Conservation (phyloP, 345 rosid species). For the Orychophragmus violaceus region DNA sequence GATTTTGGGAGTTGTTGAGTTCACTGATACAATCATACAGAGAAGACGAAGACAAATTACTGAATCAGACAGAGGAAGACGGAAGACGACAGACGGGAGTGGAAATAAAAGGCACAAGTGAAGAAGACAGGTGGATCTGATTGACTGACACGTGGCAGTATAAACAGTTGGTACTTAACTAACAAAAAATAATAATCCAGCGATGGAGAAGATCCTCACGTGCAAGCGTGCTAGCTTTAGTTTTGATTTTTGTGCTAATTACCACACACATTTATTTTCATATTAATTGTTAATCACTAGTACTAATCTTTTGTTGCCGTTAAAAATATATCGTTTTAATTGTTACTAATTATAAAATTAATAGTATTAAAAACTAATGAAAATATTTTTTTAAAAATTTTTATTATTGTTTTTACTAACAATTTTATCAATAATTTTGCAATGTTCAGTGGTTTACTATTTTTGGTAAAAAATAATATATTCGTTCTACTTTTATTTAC, state of each 20-base stretch:
- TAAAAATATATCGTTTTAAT: too few relatives aligned
- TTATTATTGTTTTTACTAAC: too few relatives aligned
- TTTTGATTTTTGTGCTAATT: neutral
- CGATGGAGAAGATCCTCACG: constrained; percentile 25
- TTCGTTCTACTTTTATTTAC: too few relatives aligned
- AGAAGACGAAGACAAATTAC: constrained; percentile 16
- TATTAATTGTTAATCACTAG: neutral
- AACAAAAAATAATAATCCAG: neutral
- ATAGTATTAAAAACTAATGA: too few relatives aligned
- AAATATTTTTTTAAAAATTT: too few relatives aligned
- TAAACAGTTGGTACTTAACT: too few relatives aligned
- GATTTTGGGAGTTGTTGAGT: constrained; percentile 13
- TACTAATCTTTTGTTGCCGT: too few relatives aligned
- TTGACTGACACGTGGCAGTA: constrained; percentile 46
- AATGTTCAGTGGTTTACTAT: too few relatives aligned
- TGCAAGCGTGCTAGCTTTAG: constrained; percentile 23
- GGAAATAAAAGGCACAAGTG: constrained; percentile 36
- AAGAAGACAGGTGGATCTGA: constrained; percentile 50
- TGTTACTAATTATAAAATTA: too few relatives aligned
- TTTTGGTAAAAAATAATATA: too few relatives aligned
- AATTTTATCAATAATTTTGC: too few relatives aligned
- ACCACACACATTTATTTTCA: neutral
- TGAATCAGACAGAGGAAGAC: constrained; percentile 27
- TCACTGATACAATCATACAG: constrained; percentile 28
- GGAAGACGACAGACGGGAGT: constrained; percentile 24